Evolutionary conservation across 202 grass and related monocot species (phyloP).

Genomic region (Saccharum hybrid): DNA sequence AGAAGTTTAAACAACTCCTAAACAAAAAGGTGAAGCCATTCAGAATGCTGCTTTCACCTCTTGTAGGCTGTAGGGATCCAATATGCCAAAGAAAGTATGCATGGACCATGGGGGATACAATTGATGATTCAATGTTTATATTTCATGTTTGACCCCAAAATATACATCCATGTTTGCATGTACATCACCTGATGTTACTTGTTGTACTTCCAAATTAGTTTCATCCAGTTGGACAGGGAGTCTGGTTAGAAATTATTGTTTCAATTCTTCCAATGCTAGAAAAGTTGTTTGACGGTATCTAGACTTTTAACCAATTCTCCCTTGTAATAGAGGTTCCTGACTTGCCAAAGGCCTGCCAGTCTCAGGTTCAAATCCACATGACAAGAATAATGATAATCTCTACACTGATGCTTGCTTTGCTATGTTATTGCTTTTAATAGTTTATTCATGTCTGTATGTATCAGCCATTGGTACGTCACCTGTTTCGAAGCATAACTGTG

Average conservation of each 20-base stretch:
- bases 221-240: conserved; percentile 1
- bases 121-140: not conserved
- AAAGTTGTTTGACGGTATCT: conserved; percentile 16
- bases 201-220: not conserved
- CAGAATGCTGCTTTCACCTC: not conserved
- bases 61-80: not conserved
- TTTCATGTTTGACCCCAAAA: not conserved
- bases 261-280: conserved; percentile 11
- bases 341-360: conserved; percentile 12
- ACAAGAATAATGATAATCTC: conserved; percentile 4
- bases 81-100: conserved; percentile 27
- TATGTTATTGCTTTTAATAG: conserved; percentile 14
- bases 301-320: conserved; percentile 12
- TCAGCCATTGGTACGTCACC: conserved; percentile 17
- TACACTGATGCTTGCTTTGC: conserved; percentile 14
- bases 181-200: not conserved
- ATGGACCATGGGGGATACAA: not conserved
- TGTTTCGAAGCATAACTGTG: not conserved
- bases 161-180: not conserved
- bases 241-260: conserved; percentile 9
- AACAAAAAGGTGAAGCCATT: not conserved
- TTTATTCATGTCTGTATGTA: conserved; percentile 9
- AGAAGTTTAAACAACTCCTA: conserved; percentile 3
- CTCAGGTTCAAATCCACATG: conserved; percentile 20
- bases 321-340: conserved; percentile 20